These are phyloP conservation scores for Fusarium sp. DNA, from an alignment of 2,329 filamentous ascomycete species.

Conservation along the genomic window DNA sequence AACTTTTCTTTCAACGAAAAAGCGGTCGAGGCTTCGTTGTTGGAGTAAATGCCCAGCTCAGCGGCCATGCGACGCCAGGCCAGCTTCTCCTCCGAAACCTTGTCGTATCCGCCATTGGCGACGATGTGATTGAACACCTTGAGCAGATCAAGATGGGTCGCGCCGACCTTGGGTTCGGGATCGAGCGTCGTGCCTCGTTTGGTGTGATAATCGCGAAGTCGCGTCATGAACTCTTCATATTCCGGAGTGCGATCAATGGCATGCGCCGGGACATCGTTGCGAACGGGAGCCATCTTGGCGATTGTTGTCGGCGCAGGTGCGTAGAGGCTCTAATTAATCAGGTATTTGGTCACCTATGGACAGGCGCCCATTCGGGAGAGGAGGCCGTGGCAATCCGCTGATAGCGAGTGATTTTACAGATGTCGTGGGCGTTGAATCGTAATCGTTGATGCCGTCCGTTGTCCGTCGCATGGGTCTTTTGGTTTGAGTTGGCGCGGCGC, in stretches of 20 bases:
- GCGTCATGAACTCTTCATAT: constrained; percentile 82
- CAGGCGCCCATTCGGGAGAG: constrained; percentile 14
- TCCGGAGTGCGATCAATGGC: constrained; percentile 73
- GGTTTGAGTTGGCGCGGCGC: constrained; percentile 36
- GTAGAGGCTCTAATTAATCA: constrained; percentile 15
- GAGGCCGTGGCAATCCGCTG: not conserved
- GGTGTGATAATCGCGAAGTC: constrained; percentile 79
- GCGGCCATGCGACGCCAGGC: constrained; percentile 85
- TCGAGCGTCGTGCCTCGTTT: constrained; percentile 85
- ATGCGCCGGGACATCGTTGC: constrained; percentile 55
- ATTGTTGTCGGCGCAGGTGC: constrained; percentile 14
- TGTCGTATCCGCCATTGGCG: constrained; percentile 86
- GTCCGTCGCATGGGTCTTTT: constrained; percentile 34
- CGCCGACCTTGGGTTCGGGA: constrained; percentile 83
- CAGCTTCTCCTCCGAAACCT: constrained; percentile 84
- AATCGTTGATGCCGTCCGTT: constrained; percentile 29
- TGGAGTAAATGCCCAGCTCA: constrained; percentile 79
- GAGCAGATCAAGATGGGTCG: constrained; percentile 79
- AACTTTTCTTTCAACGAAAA: constrained; percentile 90
- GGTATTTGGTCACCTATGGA: constrained; percentile 4
- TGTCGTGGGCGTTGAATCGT: constrained; percentile 27
- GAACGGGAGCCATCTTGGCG: constrained; percentile 50
- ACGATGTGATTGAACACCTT: constrained; percentile 84
- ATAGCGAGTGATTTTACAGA: constrained; percentile 9
- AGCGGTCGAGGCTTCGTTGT: constrained; percentile 84